A percentile compares a stretch with the other conserved stretches of the same genome.
These are phyloP conservation scores for Kappamyces sp. DNA, from an alignment of 192 early-diverging fungal genomes.

Conservation along the genomic window DNA sequence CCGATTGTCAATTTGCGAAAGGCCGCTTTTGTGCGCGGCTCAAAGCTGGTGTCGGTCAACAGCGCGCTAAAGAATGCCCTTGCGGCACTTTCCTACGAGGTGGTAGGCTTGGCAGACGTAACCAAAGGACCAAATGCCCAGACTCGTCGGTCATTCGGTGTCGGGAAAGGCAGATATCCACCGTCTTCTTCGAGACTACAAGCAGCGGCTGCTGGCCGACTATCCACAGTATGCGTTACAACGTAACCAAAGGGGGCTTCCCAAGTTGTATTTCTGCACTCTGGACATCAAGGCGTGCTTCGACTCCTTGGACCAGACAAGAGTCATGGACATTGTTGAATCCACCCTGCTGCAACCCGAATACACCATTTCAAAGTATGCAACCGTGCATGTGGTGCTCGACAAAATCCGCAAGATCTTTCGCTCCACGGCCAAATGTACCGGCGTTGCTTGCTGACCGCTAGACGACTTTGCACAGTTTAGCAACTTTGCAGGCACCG, in stretches of 20 bases:
- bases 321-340: constrained; percentile 52
- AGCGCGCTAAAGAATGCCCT: no score
- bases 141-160: no score
- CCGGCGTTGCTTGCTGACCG: not conserved
- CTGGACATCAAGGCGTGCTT: constrained; percentile 74
- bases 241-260: constrained; percentile 14
- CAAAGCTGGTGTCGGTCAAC: no score
- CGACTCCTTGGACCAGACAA: constrained; percentile 75
- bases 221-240: constrained; percentile 1
- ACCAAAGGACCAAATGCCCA: no score
- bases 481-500: constrained; percentile 30
- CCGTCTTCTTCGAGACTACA: not conserved
- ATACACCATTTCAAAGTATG: constrained; percentile 65
- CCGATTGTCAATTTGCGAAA: constrained; percentile 69
- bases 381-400: constrained; percentile 32
- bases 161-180: not conserved
- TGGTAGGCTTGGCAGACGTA: no score
- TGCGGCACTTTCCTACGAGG: no score
- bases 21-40: not conserved
- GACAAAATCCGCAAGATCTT: constrained; percentile 33
- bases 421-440: constrained; percentile 23
- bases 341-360: constrained; percentile 52
- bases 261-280: constrained; percentile 70
- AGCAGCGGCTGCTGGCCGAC: not conserved
- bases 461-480: constrained; percentile 41